Percentiles rank a stretch among this genome's conserved stretches.
Conservation (phyloP, 176 grass and related monocot species). For the Oryza meyeriana region DNA sequence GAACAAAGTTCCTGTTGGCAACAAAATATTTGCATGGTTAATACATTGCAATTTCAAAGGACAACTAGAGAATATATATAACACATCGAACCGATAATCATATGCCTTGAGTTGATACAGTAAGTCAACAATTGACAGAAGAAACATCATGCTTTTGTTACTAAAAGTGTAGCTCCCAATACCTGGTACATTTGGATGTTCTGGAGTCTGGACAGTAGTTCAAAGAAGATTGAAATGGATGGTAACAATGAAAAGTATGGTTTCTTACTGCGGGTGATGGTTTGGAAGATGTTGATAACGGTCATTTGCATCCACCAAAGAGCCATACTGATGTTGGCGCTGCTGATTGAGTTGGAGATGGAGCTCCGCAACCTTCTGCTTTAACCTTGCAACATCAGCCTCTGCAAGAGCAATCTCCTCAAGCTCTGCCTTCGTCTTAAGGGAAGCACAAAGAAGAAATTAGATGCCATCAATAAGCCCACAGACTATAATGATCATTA, state of each 20-base stretch:
- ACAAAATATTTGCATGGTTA: constrained; percentile 35
- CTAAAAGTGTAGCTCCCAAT: constrained; percentile 4
- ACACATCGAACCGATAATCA: neutral
- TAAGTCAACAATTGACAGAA: neutral
- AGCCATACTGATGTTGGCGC: constrained; percentile 70
- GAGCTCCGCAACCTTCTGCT: constrained; percentile 91
- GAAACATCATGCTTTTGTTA: constrained; percentile 19
- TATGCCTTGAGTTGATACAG: neutral
- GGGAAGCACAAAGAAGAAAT: constrained; percentile 1
- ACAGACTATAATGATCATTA: neutral
- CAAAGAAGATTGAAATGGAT: constrained; percentile 14
- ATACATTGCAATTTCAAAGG: neutral
- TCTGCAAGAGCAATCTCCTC: constrained; percentile 91
- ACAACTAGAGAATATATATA: neutral
- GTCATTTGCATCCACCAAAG: constrained; percentile 47
- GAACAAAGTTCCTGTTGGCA: constrained; percentile 73
- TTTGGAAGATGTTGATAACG: constrained; percentile 57
- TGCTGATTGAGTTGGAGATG: constrained; percentile 98
- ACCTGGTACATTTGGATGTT: neutral
- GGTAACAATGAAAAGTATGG: neutral
- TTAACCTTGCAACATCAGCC: constrained; percentile 86
- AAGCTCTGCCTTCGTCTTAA: constrained; percentile 84
- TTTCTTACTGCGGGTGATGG: constrained; percentile 78
- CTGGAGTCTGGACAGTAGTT: neutral
- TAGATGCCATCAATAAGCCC: constrained; percentile 23